Percentiles rank a stretch among this genome's conserved stretches.
Evolutionary conservation across 1,139 yeast species (phyloP).

Genomic region (Saccharomyces hybrid): DNA sequence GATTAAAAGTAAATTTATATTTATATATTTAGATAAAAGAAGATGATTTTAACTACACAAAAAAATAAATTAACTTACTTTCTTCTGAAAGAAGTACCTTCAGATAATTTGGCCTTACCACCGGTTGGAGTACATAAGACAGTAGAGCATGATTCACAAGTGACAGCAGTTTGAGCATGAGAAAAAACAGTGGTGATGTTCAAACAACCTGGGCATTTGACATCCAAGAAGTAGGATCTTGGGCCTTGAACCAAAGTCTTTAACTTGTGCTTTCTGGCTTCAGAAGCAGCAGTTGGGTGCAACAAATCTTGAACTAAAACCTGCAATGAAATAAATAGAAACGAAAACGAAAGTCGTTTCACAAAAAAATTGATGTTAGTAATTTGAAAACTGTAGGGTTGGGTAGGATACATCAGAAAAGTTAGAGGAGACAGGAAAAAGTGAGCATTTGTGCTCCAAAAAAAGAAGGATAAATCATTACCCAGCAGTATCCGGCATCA

Average conservation of each 20-base stretch:
- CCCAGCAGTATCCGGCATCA: background rate
- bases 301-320: conserved; percentile 97
- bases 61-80: conserved; percentile 48
- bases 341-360: conserved; percentile 7
- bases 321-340: conserved; percentile 31
- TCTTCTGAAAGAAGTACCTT: conserved; percentile 99
- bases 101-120: conserved; percentile 99
- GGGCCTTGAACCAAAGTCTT: conserved; percentile 96
- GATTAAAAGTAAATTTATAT: conserved; percentile 1
- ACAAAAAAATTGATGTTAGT: conserved; percentile 13
- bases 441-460: background rate
- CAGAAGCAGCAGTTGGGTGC: conserved; percentile 95
- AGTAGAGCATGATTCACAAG: conserved; percentile 97
- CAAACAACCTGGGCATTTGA: conserved; percentile 98
- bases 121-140: conserved; percentile 99
- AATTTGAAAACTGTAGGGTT: conserved; percentile 2
- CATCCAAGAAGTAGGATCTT: conserved; percentile 99
- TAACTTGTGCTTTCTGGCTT: conserved; percentile 94
- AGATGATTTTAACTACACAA: background rate
- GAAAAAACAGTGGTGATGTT: conserved; percentile 99
- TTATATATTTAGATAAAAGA: conserved; percentile 1
- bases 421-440: background rate
- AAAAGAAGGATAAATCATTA: background rate
- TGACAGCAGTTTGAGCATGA: conserved; percentile 99
- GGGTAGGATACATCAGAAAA: background rate